phyloP scores from a whole-genome alignment of 2,329 filamentous ascomycete species.

The Teratosphaeria zuluensis region DNA sequence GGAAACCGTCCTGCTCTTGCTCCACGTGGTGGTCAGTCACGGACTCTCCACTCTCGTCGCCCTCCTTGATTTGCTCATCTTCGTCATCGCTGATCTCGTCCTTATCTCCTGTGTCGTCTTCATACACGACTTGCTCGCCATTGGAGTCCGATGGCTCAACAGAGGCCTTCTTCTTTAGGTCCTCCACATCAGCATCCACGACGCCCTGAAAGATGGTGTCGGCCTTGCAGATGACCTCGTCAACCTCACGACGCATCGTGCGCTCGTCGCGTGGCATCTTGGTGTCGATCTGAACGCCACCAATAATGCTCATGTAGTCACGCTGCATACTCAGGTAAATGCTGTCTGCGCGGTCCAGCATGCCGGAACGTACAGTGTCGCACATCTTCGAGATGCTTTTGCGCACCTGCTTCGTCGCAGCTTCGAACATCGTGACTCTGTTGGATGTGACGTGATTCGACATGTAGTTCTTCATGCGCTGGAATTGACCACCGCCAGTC shows the following conservation, averaged over 20 bases:
- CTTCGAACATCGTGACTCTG: conserved; percentile 41
- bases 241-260: conserved; percentile 8
- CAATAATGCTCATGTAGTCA: conserved; percentile 30
- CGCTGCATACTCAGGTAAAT: conserved; percentile 28
- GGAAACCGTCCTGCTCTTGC: too few species aligned
- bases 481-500: conserved; percentile 36
- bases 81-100: not conserved
- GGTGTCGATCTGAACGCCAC: conserved; percentile 9
- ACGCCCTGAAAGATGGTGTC: conserved; percentile 11
- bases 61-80: not conserved
- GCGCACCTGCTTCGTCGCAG: conserved; percentile 35
- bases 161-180: conserved; percentile 5
- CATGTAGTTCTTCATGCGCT: conserved; percentile 46
- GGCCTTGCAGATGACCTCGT: conserved; percentile 9
- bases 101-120: not conserved
- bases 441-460: conserved; percentile 30
- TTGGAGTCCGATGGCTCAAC: not conserved
- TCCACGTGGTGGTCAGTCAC: too few species aligned
- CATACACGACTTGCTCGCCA: not conserved
- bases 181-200: conserved; percentile 9
- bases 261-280: conserved; percentile 14
- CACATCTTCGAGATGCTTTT: conserved; percentile 33
- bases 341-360: conserved; percentile 37
- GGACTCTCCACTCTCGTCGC: too few species aligned
- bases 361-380: conserved; percentile 32